Evolutionary conservation across 208 protist genomes (phyloP).

Genomic region (Porcisia deanei): DNA sequence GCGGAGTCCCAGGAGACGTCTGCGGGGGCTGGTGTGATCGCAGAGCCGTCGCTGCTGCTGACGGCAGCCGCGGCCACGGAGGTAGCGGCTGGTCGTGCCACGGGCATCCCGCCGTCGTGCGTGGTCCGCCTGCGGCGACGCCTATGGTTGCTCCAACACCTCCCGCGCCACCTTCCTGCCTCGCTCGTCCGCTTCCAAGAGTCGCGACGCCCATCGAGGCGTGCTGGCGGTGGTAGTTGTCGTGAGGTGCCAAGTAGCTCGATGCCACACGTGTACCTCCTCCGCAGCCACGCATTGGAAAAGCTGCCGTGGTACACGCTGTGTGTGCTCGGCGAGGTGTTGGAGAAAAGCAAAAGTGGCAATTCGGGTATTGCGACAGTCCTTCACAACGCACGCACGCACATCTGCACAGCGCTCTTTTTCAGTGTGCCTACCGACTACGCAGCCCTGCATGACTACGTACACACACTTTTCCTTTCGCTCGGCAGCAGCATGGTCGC

Average conservation of each 20-base stretch:
- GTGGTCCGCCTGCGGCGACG: conserved; percentile 54
- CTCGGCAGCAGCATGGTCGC: conserved; percentile 26
- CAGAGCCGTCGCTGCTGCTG: background rate
- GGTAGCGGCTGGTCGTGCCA: background rate
- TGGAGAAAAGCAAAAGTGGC: background rate
- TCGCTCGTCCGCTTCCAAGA: conserved; percentile 59
- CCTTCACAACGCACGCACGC: conserved; percentile 4
- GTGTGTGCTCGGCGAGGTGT: conserved; percentile 17
- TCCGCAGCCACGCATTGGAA: conserved; percentile 37
- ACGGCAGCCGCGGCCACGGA: background rate
- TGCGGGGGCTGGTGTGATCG: background rate
- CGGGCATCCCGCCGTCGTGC: conserved; percentile 15
- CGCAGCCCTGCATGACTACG: conserved; percentile 32
- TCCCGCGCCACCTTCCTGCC: conserved; percentile 45
- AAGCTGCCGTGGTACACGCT: conserved; percentile 45
- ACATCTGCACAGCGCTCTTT: conserved; percentile 12
- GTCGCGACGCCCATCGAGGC: background rate
- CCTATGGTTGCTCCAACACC: conserved; percentile 47
- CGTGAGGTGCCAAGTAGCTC: background rate
- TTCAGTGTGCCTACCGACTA: conserved; percentile 17
- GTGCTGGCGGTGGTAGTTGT: background rate
- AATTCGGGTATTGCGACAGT: background rate
- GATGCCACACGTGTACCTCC: conserved; percentile 37
- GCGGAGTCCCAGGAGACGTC: background rate
- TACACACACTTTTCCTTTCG: conserved; percentile 30